Evolutionary conservation across 1,284 basidiomycete genomes (phyloP), one percentile per base, ranked within the genome.

Genomic region (Trichosporon sp.): DNA sequence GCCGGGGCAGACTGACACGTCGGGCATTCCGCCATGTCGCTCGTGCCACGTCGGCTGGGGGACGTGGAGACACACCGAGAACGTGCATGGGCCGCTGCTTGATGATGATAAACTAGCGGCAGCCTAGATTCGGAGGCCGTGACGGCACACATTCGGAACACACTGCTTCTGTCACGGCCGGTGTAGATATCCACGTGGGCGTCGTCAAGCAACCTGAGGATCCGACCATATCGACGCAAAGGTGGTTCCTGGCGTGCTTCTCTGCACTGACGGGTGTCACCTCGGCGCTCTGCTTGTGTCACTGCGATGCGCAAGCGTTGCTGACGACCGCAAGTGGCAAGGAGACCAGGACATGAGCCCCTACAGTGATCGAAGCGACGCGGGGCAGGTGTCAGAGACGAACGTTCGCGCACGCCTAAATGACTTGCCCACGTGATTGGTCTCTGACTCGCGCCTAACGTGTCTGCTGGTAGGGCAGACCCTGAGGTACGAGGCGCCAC

Each of bases 401-500:
- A 21, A 51, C n/a, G 47, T 51, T 51, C 23, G 47, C 47, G 47
- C 47, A 25, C 47, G 47, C 47, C 47, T 51, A 51, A 51, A 11
- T 15, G 47, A 21, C 15, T 21, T 7, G 12, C 23, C 27, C 56
- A 60, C 53, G 53, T 58, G 53, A 58, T 31, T 18, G 25, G 25
- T 31, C 27, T 58, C 13, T 31, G 27, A 29, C 25, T 21, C 53
- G 27, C 53, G 25, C 53, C 27, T 27, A 29, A 31, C 15, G 8
- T 15, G 29, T 13, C 27, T 32, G 21, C 27, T 31, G 56, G 9
- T 12, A 6, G 27, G 38, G 2, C 13, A 6, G 18, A 32, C 56
- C 56, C 27, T 60, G 56, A 51, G 47, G 47, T 23, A 51, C 47
- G 47, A 51, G 53, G 56, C 56, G 56, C 56, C 56, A 60, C 56